Conservation (phyloP, 1,284 basidiomycete genomes). For the Leccinum pachyderme region DNA sequence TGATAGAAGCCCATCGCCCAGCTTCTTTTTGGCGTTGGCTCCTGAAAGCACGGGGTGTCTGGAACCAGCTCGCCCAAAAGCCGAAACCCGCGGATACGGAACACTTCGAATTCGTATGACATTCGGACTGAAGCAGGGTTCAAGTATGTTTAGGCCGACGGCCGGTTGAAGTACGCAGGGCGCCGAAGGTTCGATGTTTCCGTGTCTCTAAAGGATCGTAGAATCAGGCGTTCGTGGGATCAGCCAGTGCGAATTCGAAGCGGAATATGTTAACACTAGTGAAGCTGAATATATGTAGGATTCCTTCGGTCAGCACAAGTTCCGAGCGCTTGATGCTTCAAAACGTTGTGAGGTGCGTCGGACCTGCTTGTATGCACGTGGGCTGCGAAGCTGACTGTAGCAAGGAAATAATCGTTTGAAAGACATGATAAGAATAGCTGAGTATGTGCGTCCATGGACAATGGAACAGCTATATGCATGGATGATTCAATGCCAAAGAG, state of each 20-base stretch:
- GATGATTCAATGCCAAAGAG: not conserved
- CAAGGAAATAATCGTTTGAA: not conserved
- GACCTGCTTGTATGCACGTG: not conserved
- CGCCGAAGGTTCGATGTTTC: not conserved
- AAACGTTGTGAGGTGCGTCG: not conserved
- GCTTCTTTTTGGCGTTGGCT: too few species aligned
- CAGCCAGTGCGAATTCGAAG: not conserved
- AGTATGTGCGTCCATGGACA: not conserved
- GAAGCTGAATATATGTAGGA: not conserved
- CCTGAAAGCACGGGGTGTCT: not conserved
- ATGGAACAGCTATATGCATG: not conserved
- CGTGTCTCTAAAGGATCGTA: not conserved
- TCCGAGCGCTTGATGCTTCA: not conserved
- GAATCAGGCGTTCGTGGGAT: not conserved
- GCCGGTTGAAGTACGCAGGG: not conserved
- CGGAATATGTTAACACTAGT: not conserved
- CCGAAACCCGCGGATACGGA: not conserved
- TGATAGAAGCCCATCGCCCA: not conserved
- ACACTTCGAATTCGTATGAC: not conserved
- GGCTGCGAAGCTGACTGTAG: not conserved
- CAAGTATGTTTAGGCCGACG: not conserved
- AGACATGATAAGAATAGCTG: not conserved
- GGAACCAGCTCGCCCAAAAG: not conserved
- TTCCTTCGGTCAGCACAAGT: not conserved
- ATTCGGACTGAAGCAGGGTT: not conserved